Evolutionary conservation across 345 rosid species (phyloP), one percentile per base, ranked within the genome.

Genomic region (Hirschfeldia incana): DNA sequence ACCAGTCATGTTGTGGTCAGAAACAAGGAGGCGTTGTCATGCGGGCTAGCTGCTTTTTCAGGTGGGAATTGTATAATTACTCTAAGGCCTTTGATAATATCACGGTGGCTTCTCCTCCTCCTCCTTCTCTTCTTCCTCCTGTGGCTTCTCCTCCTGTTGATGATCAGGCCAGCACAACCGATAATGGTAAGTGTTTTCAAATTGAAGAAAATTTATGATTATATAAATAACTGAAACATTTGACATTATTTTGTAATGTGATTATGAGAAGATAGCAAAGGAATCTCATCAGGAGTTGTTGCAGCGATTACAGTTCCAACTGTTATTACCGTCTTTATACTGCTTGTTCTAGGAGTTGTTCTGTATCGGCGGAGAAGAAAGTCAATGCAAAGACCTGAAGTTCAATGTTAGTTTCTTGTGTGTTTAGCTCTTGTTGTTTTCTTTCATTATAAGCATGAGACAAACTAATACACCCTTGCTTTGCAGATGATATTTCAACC

Each of bases 401-500:
- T 9, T 28, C 49, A 75, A 81, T 70, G 83, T 81, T 21, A 67
- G 83, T 81, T 58, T 36, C 34, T 79, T 32, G 7, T 73, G 42
- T 8, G 46, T 42, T 42, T 69, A 32, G 3, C 26, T 64, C 65
- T n/a, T 5, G 9, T 8, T 5, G 26, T 53, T 53, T 57, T 15
- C 13, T 72, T 13, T 32, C 6, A 0, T 8, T 30, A 58, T 26
- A 58, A 9, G 9, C 27, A 55, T 55, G 4, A 21, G 21, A 21
- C 21, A 21, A 46, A 77, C 70, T 49, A 33, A 13, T 36, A 53
- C 44, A 36, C 17, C 29, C 15, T 13, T 69, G 4, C 3, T 64
- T 74, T 62, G 78, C 57, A 88, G 89, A 5, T 74, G 72, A 46
- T 68, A 68, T 82, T 28, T 44, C 21, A 63, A 13, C 49, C 46